Base-by-base conservation (phyloP, 768 basidiomycete genomes). In the Tremella fuciformis region DNA sequence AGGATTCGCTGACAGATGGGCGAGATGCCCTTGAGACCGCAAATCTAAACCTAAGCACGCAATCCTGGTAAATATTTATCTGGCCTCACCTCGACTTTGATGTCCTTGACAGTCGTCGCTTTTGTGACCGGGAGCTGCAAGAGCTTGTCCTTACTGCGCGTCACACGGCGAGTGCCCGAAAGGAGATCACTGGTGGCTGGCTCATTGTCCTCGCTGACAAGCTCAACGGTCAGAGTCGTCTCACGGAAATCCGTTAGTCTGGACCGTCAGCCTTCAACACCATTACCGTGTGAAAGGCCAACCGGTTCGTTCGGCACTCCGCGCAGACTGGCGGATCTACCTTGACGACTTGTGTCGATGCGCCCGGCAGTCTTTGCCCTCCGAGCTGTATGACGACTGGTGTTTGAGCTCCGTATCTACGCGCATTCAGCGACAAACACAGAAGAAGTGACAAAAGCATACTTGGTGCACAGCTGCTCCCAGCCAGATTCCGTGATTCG, bases 1-100 rank as follows among this genome's bases (percentile, higher is more conserved):
- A 18, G 44, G 3, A 69, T 26, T 29, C 41, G 50, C 39, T 73
- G 71, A 13, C 44, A 59, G 38, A 73, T 73, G 1, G 67, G 71
- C 3, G 62, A 62, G 13, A 73, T 56, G 15, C 51, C 54, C 2
- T 25, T 34, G 9, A 25, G 47, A 1, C 39, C 53, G 52, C 25
- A 67, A 40, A 57, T 58, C 63, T 48, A 49, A 3, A 9, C 44
- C 7, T 41, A 2, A 39, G 25, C 9, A 16, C 15, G 2, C 25
- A 4, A n/a, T n/a, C 22, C 15, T 39, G 7, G 3, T 16, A 48
- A 6, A 29, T 15, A 48, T 3, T 18, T 6, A 4, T 40, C 21
- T 18, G 26, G 22, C 48, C 58, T 48, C 39, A 59, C 58, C 24
- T n/a, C 38, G 0, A 66, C 47, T 52, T 67, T 67, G 24, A 73